Base-by-base conservation (phyloP, 192 early-diverging fungal genomes). In the Coemansia sp. region DNA sequence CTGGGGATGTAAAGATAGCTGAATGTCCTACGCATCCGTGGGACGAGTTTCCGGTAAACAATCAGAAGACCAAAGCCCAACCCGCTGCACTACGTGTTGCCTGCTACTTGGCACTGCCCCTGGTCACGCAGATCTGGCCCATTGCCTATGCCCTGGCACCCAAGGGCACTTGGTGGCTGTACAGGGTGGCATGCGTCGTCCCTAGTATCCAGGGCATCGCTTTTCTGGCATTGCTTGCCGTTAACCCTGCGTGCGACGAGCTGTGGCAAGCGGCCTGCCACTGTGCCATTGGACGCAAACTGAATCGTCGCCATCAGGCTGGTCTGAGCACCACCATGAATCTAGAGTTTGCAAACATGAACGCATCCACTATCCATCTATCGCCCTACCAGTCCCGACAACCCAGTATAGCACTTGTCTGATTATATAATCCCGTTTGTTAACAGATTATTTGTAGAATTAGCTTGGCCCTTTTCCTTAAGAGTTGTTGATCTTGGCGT, bases 311-410 rank as follows among this genome's bases (percentile, higher is more conserved):
- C 13, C 36, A 28, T 29, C 20, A 27, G 20, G 45, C 22, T 15
- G 41, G 17, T 6, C 40, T 27, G 2, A 28, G 30, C n/a, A n/a
- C n/a, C n/a, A n/a, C n/a, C n/a, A n/a, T n/a, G n/a, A n/a, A n/a
- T n/a, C n/a, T n/a, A n/a, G n/a, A n/a, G n/a, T n/a, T n/a, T 20
- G 59, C 66, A 17, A 45, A 59, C 19, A 23, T 69, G 36, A 52
- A 58, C 14, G 50, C 62, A 23, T 75, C 73, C 11, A 75, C 73
- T 3, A 75, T 75, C 30, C 52, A 69, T 8, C 27, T 75, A 5
- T 75, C 73, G 10, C 73, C 73, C n/a, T 75, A 75, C 42, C 73
- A 75, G 4, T 75, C 73, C 11, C 62, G 62, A 1, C 29, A 59
- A 4, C 44, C 31, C 30, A 74, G 70, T 38, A 45, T 64, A 3